These are phyloP conservation scores for Moesziomyces sp. DNA, from an alignment of 1,284 basidiomycete genomes.

Conservation along the genomic window DNA sequence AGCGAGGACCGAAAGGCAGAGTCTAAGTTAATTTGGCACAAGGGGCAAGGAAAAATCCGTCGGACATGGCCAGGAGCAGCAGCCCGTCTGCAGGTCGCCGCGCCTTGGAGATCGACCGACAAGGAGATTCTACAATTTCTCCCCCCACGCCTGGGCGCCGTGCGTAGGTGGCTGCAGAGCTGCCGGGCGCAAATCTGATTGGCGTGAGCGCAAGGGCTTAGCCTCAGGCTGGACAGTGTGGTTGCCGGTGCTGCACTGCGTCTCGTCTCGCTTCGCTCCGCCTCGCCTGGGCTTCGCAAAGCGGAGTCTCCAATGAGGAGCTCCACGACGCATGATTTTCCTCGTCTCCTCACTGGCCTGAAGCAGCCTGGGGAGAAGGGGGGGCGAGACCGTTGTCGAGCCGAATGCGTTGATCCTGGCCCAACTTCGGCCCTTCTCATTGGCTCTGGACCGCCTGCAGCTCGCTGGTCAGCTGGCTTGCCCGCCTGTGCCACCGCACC, in stretches of 20 bases:
- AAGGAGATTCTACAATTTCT: conserved; percentile 4
- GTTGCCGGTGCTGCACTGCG: conserved; percentile 13
- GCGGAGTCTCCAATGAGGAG: conserved; percentile 23
- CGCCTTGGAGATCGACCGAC: conserved; percentile 23
- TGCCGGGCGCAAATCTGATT: too few species aligned
- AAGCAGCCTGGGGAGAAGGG: background rate
- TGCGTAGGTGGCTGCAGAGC: too few species aligned
- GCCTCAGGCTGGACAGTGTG: background rate
- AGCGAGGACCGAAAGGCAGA: background rate
- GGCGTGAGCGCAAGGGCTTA: background rate
- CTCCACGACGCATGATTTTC: too few species aligned
- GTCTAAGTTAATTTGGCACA: background rate
- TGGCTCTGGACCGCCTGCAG: conserved; percentile 10
- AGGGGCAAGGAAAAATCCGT: conserved; percentile 1
- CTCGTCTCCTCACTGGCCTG: too few species aligned
- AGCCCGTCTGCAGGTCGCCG: conserved; percentile 4
- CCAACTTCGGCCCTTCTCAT: conserved; percentile 4
- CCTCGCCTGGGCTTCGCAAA: conserved; percentile 3
- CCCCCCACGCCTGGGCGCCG: too few species aligned
- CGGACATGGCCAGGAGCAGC: background rate
- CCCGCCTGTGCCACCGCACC: too few species aligned
- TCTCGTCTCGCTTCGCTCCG: background rate
- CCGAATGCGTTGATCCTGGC: conserved; percentile 17
- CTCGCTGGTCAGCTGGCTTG: background rate
- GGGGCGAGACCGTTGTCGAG: conserved; percentile 13